phyloP scores from a whole-genome alignment of 2,329 filamentous ascomycete species.

The Coleophoma cylindrospora region DNA sequence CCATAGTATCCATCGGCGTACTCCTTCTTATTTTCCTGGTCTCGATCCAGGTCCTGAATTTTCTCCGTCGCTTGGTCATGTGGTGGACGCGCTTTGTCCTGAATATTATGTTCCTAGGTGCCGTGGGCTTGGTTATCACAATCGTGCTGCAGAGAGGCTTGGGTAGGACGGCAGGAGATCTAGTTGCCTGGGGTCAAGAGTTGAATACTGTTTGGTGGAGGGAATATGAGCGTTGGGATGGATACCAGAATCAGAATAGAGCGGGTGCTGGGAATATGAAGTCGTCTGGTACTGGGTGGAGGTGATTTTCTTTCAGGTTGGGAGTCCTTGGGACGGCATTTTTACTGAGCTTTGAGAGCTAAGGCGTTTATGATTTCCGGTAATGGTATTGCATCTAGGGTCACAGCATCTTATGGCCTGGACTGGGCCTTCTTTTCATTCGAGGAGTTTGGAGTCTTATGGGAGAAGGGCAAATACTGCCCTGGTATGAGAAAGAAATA shows the following conservation, averaged over 20 bases:
- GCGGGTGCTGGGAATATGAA: constrained; percentile 10
- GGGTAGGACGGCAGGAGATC: constrained; percentile 58
- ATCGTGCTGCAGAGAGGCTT: constrained; percentile 62
- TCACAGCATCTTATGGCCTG: too few relatives aligned
- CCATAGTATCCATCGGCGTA: constrained; percentile 44
- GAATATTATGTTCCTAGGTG: constrained; percentile 59
- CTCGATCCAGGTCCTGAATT: constrained; percentile 58
- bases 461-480: too few relatives aligned
- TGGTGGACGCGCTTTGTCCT: constrained; percentile 71
- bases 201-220: constrained; percentile 49
- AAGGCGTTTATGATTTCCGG: too few relatives aligned
- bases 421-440: too few relatives aligned
- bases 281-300: constrained; percentile 18
- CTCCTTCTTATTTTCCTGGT: constrained; percentile 60
- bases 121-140: constrained; percentile 46
- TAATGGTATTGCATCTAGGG: too few relatives aligned
- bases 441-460: too few relatives aligned
- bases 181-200: constrained; percentile 41
- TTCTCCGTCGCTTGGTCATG: constrained; percentile 66
- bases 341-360: too few relatives aligned
- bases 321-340: too few relatives aligned
- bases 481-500: too few relatives aligned
- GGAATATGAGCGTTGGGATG: constrained; percentile 54
- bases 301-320: constrained; percentile 5
- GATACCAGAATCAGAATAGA: constrained; percentile 30